phyloP scores from a whole-genome alignment of 2,329 filamentous ascomycete genomes.

The Cyclaneusma minus region DNA sequence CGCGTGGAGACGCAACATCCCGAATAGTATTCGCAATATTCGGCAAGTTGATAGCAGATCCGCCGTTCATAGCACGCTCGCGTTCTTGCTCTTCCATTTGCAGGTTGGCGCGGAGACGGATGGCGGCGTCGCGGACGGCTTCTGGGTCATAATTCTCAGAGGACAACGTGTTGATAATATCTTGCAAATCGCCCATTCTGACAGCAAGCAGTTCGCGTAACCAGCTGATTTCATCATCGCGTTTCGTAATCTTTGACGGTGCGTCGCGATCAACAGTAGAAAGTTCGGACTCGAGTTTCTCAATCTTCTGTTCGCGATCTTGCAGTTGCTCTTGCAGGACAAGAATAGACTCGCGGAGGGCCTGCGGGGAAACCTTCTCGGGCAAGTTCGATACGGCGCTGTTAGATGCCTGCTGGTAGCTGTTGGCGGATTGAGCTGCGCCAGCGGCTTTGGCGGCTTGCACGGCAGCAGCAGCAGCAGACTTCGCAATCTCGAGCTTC shows the following conservation, averaged over 20 bases:
- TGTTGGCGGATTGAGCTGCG: constrained; percentile 10
- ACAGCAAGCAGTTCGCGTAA: constrained; percentile 85
- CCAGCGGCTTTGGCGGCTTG: constrained; percentile 51
- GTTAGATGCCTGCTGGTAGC: constrained; percentile 17
- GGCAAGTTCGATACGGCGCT: constrained; percentile 32
- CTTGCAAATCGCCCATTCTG: constrained; percentile 77
- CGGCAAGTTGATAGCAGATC: constrained; percentile 51
- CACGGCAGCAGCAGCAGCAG: constrained; percentile 71
- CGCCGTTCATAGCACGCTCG: constrained; percentile 64
- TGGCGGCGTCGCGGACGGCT: constrained; percentile 75
- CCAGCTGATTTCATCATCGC: constrained; percentile 89
- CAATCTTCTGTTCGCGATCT: constrained; percentile 79
- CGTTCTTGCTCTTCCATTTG: constrained; percentile 98
- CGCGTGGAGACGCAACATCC: constrained; percentile 64
- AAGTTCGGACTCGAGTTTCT: constrained; percentile 64
- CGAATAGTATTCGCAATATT: constrained; percentile 64
- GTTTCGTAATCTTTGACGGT: constrained; percentile 70
- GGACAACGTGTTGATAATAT: constrained; percentile 71
- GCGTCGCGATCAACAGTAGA: constrained; percentile 60
- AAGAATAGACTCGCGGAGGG: constrained; percentile 87
- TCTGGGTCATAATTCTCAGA: constrained; percentile 63
- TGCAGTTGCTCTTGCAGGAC: constrained; percentile 95
- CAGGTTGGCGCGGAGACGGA: constrained; percentile 81
- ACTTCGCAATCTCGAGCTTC: constrained; percentile 77
- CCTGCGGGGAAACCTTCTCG: constrained; percentile 86